Percentiles rank a stretch among this genome's conserved stretches.
Evolutionary conservation across 495 filamentous ascomycete genomes (phyloP).

Genomic region (Penicillium cosmopolitanum): DNA sequence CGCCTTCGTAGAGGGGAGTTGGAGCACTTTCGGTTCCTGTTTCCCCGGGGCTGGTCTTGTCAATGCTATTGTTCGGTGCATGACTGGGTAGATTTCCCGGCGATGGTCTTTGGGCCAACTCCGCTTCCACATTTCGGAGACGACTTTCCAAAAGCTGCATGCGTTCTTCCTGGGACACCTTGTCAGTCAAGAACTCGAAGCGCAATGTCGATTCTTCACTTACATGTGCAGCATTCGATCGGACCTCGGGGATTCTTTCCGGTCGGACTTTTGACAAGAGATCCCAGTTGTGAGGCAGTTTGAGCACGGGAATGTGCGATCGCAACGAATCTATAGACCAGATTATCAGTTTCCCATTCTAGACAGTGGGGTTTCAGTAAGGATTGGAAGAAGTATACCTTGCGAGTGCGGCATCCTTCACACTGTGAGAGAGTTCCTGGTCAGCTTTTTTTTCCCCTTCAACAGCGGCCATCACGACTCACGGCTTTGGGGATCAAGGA

Average conservation of each 20-base stretch:
- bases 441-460: background rate
- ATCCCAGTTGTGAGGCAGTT: slow-evolving; percentile 9
- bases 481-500: slow-evolving; percentile 7
- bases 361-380: background rate
- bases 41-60: background rate
- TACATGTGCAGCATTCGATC: slow-evolving; percentile 6
- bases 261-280: slow-evolving; percentile 5
- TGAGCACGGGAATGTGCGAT: slow-evolving; percentile 8
- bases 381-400: background rate
- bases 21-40: slow-evolving; percentile 2
- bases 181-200: background rate
- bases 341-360: background rate
- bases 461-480: background rate
- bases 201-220: background rate
- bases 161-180: background rate
- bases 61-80: background rate
- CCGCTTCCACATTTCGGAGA: slow-evolving; percentile 3
- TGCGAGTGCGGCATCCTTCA: slow-evolving; percentile 11
- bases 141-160: slow-evolving; percentile 3
- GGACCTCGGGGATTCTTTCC: slow-evolving; percentile 1
- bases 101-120: background rate
- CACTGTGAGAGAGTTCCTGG: slow-evolving; percentile 3
- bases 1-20: slow-evolving; percentile 13
- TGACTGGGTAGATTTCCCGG: background rate
- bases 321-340: slow-evolving; percentile 3